These are phyloP conservation scores for Erigeron canadensis DNA, from an alignment of 129 eudicot genomes.

Conservation along the genomic window DNA sequence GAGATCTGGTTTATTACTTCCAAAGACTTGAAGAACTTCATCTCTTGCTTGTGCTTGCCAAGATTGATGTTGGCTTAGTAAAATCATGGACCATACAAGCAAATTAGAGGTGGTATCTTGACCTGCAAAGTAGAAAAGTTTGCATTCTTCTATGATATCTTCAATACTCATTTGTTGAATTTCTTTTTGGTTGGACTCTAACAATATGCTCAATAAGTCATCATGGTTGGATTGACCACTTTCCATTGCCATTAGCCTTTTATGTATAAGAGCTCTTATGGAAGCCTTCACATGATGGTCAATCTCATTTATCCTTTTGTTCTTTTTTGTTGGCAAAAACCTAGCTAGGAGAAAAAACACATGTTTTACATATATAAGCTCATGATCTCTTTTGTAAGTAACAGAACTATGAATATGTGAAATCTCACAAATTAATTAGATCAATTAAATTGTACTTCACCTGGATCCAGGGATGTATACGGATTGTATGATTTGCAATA, in stretches of 20 bases:
- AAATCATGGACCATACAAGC: slow-evolving; percentile 39
- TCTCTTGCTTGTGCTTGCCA: slow-evolving; percentile 40
- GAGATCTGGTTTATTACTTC: slow-evolving; percentile 18
- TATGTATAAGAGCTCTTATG: slow-evolving; percentile 27
- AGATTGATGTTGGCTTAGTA: slow-evolving; percentile 31
- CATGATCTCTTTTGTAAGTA: background rate
- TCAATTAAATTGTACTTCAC: slow-evolving; percentile 11
- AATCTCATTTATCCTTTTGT: slow-evolving; percentile 32
- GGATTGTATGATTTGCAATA: slow-evolving; percentile 21
- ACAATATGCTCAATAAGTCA: slow-evolving; percentile 33
- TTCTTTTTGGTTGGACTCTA: slow-evolving; percentile 32
- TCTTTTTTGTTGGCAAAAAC: slow-evolving; percentile 35
- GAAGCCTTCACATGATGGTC: slow-evolving; percentile 37
- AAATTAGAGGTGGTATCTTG: slow-evolving; percentile 36
- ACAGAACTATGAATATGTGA: background rate
- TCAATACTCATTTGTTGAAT: slow-evolving; percentile 30
- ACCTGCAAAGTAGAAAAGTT: slow-evolving; percentile 37
- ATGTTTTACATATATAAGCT: background rate
- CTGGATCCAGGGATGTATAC: slow-evolving; percentile 34
- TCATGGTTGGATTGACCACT: slow-evolving; percentile 19
- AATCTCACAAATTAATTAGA: slow-evolving; percentile 8
- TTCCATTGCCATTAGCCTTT: slow-evolving; percentile 35
- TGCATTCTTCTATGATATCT: slow-evolving; percentile 40
- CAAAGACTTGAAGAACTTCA: slow-evolving; percentile 31
- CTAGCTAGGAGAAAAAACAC: slow-evolving; percentile 14